Evolutionary conservation across 2,329 filamentous ascomycete species (phyloP).

Genomic region (Stylonectria norvegica): DNA sequence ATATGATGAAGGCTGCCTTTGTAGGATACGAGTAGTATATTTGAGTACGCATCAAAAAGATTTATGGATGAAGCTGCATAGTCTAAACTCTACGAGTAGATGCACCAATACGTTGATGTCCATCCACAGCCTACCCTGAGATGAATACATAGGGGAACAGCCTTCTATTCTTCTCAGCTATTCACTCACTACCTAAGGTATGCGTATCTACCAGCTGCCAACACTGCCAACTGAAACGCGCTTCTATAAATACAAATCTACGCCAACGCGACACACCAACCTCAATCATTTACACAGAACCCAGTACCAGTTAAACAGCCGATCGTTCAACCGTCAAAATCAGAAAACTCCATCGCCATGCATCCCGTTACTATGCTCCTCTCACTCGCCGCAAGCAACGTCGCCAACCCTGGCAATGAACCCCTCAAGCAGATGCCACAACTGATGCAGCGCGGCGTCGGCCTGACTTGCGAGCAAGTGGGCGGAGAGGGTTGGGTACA

Average conservation of each 20-base stretch:
- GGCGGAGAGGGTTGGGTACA: not conserved
- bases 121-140: no score
- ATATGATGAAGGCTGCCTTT: no score
- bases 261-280: not conserved
- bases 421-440: not conserved
- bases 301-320: not conserved
- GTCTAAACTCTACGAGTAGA: no score
- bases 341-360: not conserved
- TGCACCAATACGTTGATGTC: no score
- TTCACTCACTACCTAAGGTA: not conserved
- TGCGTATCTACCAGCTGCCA: no score
- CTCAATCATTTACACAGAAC: not conserved
- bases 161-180: not conserved
- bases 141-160: no score
- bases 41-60: no score
- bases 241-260: not conserved
- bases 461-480: not conserved
- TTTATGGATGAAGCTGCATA: no score
- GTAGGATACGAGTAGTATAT: no score
- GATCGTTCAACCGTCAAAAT: not conserved
- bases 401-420: not conserved
- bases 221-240: not conserved
- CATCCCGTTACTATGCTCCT: not conserved
- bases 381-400: not conserved
- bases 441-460: not conserved